Conservation (phyloP, 208 protist genomes). For the Herpetomonas samuelpessoai region DNA sequence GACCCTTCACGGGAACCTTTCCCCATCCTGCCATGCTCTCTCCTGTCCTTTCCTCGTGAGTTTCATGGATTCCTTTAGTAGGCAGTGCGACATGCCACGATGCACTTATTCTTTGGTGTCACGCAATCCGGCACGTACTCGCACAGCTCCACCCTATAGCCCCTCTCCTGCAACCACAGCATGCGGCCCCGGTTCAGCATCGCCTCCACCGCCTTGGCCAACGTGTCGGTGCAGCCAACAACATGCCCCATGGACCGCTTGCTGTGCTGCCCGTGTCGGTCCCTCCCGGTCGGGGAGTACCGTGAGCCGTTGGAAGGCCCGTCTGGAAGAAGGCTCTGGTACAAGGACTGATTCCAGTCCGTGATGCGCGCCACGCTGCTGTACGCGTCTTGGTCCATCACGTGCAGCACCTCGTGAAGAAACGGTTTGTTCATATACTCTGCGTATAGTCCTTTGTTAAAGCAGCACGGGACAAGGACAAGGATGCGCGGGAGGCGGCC, state of each 20-base stretch:
- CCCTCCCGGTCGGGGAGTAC: not conserved
- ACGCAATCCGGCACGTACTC: conserved; percentile 69
- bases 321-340: conserved; percentile 23
- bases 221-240: conserved; percentile 38
- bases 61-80: too few relatives aligned
- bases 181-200: conserved; percentile 67
- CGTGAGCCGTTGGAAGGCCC: not conserved
- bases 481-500: conserved; percentile 55
- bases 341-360: conserved; percentile 64
- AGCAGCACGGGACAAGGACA: conserved; percentile 79
- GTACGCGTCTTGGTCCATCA: conserved; percentile 32
- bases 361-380: conserved; percentile 45
- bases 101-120: conserved; percentile 81
- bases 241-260: conserved; percentile 36
- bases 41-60: too few relatives aligned
- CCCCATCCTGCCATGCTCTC: too few relatives aligned
- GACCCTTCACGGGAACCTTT: too few relatives aligned
- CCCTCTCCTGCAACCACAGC: conserved; percentile 42
- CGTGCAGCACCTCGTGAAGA: conserved; percentile 26
- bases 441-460: conserved; percentile 45
- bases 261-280: not conserved
- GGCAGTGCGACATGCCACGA: conserved; percentile 46
- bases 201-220: conserved; percentile 47
- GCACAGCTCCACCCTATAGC: conserved; percentile 45
- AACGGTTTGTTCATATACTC: conserved; percentile 59